Evolutionary conservation across 148 eudicot genomes (phyloP).

Genomic region (Cornus controversa): DNA sequence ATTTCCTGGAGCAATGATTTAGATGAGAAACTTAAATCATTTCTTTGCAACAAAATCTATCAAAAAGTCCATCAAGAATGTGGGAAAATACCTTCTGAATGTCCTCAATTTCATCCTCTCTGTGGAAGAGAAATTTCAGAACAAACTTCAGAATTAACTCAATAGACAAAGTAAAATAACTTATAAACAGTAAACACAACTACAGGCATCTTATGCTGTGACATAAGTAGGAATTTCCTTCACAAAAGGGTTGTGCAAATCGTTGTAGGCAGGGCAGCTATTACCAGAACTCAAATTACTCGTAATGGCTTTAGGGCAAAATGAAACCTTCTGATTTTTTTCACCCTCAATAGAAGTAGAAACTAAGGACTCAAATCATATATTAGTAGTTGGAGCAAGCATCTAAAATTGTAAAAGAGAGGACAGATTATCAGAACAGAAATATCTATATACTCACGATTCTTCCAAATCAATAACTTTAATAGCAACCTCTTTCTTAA

Average conservation of each 20-base stretch:
- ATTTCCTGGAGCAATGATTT: conserved; percentile 64
- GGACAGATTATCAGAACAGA: neutral
- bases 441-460: conserved; percentile 62
- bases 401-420: neutral
- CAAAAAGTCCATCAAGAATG: conserved; percentile 9
- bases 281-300: neutral
- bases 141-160: neutral
- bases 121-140: conserved; percentile 29
- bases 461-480: conserved; percentile 96
- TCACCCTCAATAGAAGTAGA: neutral
- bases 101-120: conserved; percentile 98
- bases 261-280: neutral
- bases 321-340: neutral
- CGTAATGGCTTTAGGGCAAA: neutral
- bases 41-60: conserved; percentile 7
- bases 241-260: neutral
- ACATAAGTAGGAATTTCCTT: neutral
- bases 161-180: neutral
- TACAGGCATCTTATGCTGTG: neutral
- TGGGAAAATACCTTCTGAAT: conserved; percentile 72
- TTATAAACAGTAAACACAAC: neutral
- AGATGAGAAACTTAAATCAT: conserved; percentile 6
- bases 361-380: neutral
- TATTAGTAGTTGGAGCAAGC: neutral
- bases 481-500: conserved; percentile 87